Evolutionary conservation across 1,284 basidiomycete genomes (phyloP), one percentile per base, ranked within the genome.

Genomic region (Tilletia indica): DNA sequence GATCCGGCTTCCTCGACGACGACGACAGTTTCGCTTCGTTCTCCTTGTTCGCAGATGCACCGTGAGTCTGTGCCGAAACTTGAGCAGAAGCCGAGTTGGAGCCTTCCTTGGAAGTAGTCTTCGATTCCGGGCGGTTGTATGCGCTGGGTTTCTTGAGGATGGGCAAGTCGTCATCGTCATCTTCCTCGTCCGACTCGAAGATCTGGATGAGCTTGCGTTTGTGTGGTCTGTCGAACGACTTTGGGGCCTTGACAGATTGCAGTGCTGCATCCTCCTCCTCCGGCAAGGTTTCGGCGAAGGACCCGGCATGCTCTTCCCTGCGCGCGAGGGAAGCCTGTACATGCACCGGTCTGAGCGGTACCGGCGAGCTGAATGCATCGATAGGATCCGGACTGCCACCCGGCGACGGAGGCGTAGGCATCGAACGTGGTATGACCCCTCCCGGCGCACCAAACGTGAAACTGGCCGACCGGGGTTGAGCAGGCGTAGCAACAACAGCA

Each of bases 301-400:
- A 54, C 19, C 21, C 51, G 8, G 2, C 51, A 11, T 19, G 12
- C 6, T 54, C 51, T 54, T 54, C 51, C n/a, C 21, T 6, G 51
- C n/a, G 19, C 19, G 8, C 16, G 51, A 54, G 21, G 51, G 21
- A 11, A 25, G 51, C 11, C 21, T 54, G 51, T 19, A 54, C 19
- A 54, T 54, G 51, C 21, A 54, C 21, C 6, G 19, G 8, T 54
- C 51, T 19, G 51, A 54, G 51, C 21, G 61, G 61, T 4, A 64
- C 12, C 3, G 61, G 61, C 8, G 61, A 64, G 36, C 61, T 64
- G 16, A 64, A 64, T 64, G 61, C 61, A 38, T 64, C 61, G 34
- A 64, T 64, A 14, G 61, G 61, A 19, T 64, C 61, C 19, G 61
- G 61, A 38, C 61, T 64, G 6, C 61, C 61, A n/a, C 51, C 51